A percentile compares a stretch with the other conserved stretches of the same genome.
These are phyloP conservation scores for Lathyrus tuberosus DNA, from an alignment of 306 rosid genomes.

Conservation along the genomic window DNA sequence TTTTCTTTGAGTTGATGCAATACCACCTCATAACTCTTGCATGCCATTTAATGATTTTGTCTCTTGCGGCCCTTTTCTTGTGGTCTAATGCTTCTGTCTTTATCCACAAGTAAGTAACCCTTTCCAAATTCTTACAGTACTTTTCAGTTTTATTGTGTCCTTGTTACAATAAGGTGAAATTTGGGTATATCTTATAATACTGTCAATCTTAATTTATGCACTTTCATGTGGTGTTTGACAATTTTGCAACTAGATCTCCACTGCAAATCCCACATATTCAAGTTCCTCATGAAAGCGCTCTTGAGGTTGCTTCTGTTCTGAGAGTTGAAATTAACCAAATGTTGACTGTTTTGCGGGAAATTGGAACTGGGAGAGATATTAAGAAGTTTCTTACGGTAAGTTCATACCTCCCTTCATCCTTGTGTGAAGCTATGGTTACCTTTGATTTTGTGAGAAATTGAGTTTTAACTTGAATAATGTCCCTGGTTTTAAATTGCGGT, in stretches of 20 bases:
- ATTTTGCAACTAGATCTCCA: slow-evolving; percentile 57
- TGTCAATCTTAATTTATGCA: slow-evolving; percentile 8
- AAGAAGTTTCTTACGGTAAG: slow-evolving; percentile 71
- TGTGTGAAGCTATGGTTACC: slow-evolving; percentile 21
- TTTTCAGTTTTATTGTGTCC: not conserved
- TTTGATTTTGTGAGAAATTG: slow-evolving; percentile 1
- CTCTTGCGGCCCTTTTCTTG: slow-evolving; percentile 57
- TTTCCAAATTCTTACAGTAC: not conserved
- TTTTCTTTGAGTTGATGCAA: slow-evolving; percentile 70
- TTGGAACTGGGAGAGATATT: slow-evolving; percentile 75
- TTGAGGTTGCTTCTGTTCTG: slow-evolving; percentile 54
- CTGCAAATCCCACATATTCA: slow-evolving; percentile 62
- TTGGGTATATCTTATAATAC: not conserved
- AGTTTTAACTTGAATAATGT: slow-evolving; percentile 1
- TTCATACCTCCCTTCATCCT: slow-evolving; percentile 32
- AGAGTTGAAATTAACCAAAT: slow-evolving; percentile 60
- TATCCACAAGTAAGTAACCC: slow-evolving; percentile 84
- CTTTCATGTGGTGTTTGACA: slow-evolving; percentile 31
- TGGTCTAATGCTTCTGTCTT: slow-evolving; percentile 75
- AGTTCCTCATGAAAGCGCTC: slow-evolving; percentile 56
- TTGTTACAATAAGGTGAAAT: not conserved
- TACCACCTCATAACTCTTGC: slow-evolving; percentile 74
- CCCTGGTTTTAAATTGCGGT: not conserved
- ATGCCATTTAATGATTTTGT: slow-evolving; percentile 68
- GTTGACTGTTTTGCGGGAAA: slow-evolving; percentile 52